Evolutionary conservation across 2,329 filamentous ascomycete genomes (phyloP), one percentile per base, ranked within the genome.

Genomic region (Coniochaeta ligniaria): DNA sequence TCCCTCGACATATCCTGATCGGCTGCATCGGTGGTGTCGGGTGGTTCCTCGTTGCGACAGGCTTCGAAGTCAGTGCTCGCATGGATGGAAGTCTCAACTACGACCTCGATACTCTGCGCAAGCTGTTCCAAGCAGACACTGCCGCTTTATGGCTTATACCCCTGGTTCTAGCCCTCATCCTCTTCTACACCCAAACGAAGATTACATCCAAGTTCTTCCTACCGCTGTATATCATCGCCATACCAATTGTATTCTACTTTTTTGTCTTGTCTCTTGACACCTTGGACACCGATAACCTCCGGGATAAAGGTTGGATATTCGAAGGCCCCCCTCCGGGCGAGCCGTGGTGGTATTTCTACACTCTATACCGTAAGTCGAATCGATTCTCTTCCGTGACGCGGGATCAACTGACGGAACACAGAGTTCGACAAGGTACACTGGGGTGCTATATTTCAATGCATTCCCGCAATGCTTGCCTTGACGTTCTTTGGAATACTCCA

Each of bases 301-400:
- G 92, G 59, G 74, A 83, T 11, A 78, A 81, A 57, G 95, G 95
- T 20, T 99, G 95, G 95, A 89, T 98, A 12, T 99, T 99, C 68
- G 84, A 91, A 67, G 89, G 89, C 0, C 94, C 95, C 1, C 88
- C 89, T 54, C 88, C 88, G 11, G 90, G 85, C 14, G 91, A 96
- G 67, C 92, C 95, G 0, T 99, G 96, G 86, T 99, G 95, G 84
- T 92, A 95, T 71, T 99, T 99, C 69, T 99, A 96, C 76, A 96
- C 92, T 0, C 83, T 98, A 56, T 99, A 96, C 75, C 88, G 91
- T 94, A 80, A 81, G 86, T 77, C 17, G 17, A 8, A 14, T 41
- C 9, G 14, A 9, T 31, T 16, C 3, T n/a, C 33, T 38, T 20
- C 12, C 0, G 28, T 11, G 26, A 9, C 11, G 11, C 0, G 24